A percentile compares a stretch with the other conserved stretches of the same genome.
Evolutionary conservation across 306 rosid genomes (phyloP).

Genomic region (Ormosia emarginata): DNA sequence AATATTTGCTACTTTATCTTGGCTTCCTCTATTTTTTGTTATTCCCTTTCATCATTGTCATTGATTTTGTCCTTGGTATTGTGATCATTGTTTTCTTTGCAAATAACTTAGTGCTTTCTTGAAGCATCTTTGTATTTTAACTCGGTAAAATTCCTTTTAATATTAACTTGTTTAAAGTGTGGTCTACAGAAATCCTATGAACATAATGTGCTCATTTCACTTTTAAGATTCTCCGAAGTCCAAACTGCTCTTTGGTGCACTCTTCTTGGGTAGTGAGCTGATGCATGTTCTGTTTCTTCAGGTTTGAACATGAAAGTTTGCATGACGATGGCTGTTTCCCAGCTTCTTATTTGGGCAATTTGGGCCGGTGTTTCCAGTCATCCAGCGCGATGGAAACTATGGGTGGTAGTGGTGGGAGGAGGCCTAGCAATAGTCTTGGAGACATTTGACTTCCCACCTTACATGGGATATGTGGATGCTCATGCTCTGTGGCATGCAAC

Average conservation of each 20-base stretch:
- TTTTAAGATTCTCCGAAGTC: not conserved
- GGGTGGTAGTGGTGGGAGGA: constrained; percentile 63
- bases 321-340: constrained; percentile 50
- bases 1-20: not conserved
- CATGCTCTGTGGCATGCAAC: constrained; percentile 79
- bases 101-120: not conserved
- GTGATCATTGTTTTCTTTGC: not conserved
- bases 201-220: not conserved
- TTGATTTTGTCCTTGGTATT: not conserved
- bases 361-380: constrained; percentile 61
- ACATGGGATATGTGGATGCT: constrained; percentile 78
- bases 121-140: not conserved
- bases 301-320: constrained; percentile 83
- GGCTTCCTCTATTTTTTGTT: not conserved
- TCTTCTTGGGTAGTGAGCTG: constrained; percentile 10
- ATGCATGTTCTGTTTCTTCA: constrained; percentile 36
- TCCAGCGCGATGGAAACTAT: constrained; percentile 69
- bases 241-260: not conserved
- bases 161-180: not conserved
- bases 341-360: constrained; percentile 83
- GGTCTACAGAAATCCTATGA: not conserved
- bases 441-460: constrained; percentile 86
- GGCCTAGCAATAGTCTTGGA: constrained; percentile 59
- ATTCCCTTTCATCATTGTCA: not conserved
- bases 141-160: not conserved